These are phyloP conservation scores for Sporisorium sorghi DNA, from an alignment of 1,284 basidiomycete genomes.

Conservation along the genomic window DNA sequence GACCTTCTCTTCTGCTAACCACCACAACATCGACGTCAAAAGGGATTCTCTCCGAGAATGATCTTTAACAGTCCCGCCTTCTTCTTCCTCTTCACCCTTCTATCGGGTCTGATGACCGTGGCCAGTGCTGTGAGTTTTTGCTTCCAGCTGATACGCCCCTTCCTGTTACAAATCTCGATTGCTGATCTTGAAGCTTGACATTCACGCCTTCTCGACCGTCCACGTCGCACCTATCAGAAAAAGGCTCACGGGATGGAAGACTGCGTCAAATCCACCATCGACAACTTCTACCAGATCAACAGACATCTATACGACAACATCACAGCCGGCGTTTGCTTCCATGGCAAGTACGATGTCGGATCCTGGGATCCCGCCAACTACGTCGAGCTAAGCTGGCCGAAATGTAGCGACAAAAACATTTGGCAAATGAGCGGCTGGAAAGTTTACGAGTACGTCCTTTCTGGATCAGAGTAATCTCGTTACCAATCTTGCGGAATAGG, in stretches of 20 bases:
- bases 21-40: too few relatives aligned
- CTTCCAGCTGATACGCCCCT: too few relatives aligned
- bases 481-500: background rate
- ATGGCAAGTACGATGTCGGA: background rate
- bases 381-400: background rate
- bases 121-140: background rate
- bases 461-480: background rate
- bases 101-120: background rate
- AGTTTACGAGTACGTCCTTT: background rate
- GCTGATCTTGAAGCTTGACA: background rate
- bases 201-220: background rate
- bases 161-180: background rate
- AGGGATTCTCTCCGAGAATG: too few relatives aligned
- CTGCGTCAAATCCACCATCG: background rate
- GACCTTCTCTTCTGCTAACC: background rate
- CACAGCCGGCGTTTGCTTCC: background rate
- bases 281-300: background rate
- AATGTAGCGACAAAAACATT: background rate
- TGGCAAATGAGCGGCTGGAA: too few relatives aligned
- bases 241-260: background rate
- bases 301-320: background rate
- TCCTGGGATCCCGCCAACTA: slow-evolving; percentile 4
- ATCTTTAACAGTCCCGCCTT: background rate
- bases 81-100: background rate
- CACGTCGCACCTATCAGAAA: background rate